Evolutionary conservation across 345 rosid species (phyloP).

Genomic region (Sisymbrium irio): DNA sequence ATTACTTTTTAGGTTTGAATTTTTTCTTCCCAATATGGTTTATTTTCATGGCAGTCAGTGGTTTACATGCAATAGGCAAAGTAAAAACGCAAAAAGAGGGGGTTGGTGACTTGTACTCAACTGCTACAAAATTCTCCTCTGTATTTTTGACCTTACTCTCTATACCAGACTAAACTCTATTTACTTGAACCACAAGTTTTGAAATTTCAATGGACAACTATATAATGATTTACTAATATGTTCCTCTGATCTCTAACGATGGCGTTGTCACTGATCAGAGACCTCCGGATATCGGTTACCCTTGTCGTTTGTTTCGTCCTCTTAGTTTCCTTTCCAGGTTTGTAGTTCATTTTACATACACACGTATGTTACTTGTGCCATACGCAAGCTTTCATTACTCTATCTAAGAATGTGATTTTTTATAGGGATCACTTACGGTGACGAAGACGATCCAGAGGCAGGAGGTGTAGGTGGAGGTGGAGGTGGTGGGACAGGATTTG

Average conservation of each 20-base stretch:
- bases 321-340: conserved; percentile 41
- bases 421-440: conserved; percentile 38
- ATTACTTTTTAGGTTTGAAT: conserved; percentile 16
- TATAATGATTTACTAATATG: conserved; percentile 2
- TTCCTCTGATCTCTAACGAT: conserved; percentile 31
- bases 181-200: conserved; percentile 32
- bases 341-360: neutral
- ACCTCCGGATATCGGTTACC: conserved; percentile 33
- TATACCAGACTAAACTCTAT: conserved; percentile 7
- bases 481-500: conserved; percentile 7
- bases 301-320: conserved; percentile 32
- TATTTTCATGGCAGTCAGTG: neutral
- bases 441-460: conserved; percentile 35
- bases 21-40: neutral
- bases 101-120: conserved; percentile 69
- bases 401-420: neutral
- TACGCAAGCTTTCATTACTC: conserved; percentile 2
- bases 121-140: conserved; percentile 41
- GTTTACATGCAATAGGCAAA: neutral
- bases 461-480: conserved; percentile 14
- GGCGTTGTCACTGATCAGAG: conserved; percentile 36
- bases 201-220: conserved; percentile 13
- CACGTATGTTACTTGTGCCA: conserved; percentile 9
- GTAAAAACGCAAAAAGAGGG: conserved; percentile 11
- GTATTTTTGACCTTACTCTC: conserved; percentile 6